These are phyloP conservation scores for Durusdinium trenchii DNA, from an alignment of 73 alveolate species.

Conservation along the genomic window DNA sequence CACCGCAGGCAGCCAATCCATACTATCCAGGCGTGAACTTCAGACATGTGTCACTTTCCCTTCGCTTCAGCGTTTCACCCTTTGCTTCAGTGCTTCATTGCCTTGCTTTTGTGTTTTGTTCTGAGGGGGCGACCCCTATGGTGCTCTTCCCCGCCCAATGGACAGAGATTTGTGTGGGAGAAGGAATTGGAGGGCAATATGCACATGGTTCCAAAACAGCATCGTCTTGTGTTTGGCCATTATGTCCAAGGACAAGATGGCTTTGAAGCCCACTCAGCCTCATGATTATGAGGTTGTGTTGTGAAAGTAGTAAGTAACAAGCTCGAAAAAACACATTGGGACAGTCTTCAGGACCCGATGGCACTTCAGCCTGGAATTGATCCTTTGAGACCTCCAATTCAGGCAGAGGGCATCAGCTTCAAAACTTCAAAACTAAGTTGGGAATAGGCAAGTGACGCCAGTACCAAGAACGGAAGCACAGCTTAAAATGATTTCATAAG, in stretches of 20 bases:
- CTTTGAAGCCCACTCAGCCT: not conserved
- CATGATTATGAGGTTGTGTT: not conserved
- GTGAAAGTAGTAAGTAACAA: not conserved
- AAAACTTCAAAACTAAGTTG: too few species aligned
- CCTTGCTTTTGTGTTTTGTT: not conserved
- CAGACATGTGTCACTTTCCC: not conserved
- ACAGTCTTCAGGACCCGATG: slow-evolving; percentile 52
- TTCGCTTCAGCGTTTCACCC: not conserved
- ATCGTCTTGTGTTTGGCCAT: too few species aligned
- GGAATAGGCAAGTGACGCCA: too few species aligned
- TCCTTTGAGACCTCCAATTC: slow-evolving; percentile 62
- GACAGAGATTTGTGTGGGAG: not conserved
- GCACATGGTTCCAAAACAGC: not conserved
- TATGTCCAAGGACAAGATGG: too few species aligned
- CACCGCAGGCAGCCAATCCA: slow-evolving; percentile 40
- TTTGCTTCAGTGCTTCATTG: not conserved
- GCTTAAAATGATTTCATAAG: too few species aligned
- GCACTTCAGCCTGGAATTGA: slow-evolving; percentile 52
- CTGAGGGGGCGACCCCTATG: slow-evolving; percentile 66
- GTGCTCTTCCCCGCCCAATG: slow-evolving; percentile 48
- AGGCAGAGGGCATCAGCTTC: too few species aligned
- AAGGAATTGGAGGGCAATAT: not conserved
- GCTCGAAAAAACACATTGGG: not conserved
- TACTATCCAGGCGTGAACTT: slow-evolving; percentile 33
- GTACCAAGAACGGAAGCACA: too few species aligned